These are phyloP conservation scores for Avena atlantica DNA, from an alignment of 176 grass and related monocot species.

Conservation along the genomic window DNA sequence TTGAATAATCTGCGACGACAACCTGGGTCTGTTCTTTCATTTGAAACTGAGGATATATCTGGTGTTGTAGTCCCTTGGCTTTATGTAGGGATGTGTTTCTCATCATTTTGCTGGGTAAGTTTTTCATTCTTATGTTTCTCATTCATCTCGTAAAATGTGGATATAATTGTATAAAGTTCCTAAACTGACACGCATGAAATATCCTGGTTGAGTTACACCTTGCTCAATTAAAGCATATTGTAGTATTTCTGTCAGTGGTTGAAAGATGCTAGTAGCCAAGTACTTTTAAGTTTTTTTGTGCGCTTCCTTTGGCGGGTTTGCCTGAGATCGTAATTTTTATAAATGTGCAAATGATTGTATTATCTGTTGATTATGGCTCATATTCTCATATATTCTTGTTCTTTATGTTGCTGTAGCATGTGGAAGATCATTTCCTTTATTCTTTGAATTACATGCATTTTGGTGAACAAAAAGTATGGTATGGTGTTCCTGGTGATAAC, in stretches of 20 bases:
- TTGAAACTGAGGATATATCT: slow-evolving; percentile 91
- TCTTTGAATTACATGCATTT: slow-evolving; percentile 99
- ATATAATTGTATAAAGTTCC: slow-evolving; percentile 4
- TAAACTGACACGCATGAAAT: background rate
- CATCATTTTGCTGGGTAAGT: slow-evolving; percentile 97
- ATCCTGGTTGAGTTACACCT: background rate
- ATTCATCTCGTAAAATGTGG: slow-evolving; percentile 29
- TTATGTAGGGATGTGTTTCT: slow-evolving; percentile 99
- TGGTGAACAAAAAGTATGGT: slow-evolving; percentile 97
- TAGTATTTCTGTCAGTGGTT: slow-evolving; percentile 13
- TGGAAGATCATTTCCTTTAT: slow-evolving; percentile 98
- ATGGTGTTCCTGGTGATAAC: slow-evolving; percentile 74
- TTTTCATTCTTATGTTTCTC: slow-evolving; percentile 42
- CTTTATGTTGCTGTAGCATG: slow-evolving; percentile 68
- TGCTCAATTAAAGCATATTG: slow-evolving; percentile 1
- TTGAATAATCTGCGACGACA: slow-evolving; percentile 83
- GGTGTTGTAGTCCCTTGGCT: slow-evolving; percentile 98
- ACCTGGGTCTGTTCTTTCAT: slow-evolving; percentile 79
- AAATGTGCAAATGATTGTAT: background rate
- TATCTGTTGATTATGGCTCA: background rate
- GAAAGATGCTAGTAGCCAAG: slow-evolving; percentile 13
- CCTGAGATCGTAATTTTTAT: slow-evolving; percentile 15
- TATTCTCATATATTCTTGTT: slow-evolving; percentile 25
- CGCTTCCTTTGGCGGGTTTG: background rate
- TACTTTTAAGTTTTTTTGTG: background rate